Evolutionary conservation across 805 yeast genomes (phyloP).

Genomic region (Cyberlindnera galapagoensis): DNA sequence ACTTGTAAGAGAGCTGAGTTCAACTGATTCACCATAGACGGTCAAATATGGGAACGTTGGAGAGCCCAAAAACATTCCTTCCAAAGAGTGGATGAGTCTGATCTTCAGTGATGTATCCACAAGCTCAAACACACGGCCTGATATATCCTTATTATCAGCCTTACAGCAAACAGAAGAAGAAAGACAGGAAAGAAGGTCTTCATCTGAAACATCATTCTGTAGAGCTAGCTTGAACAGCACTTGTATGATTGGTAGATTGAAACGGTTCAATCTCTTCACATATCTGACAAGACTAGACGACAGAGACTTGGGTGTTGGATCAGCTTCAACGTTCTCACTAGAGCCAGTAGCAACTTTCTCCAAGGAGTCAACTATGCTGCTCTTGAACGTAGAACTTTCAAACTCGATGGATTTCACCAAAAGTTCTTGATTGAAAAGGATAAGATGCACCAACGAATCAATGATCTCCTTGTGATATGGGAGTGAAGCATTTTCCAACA

Average conservation of each 20-base stretch:
- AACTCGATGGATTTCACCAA: conserved; percentile 2
- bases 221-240: conserved; percentile 29
- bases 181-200: conserved; percentile 9
- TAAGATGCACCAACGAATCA: conserved; percentile 1
- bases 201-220: conserved; percentile 6
- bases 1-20: conserved; percentile 13
- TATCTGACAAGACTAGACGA: conserved; percentile 15
- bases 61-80: conserved; percentile 35
- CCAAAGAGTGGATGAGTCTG: conserved; percentile 31
- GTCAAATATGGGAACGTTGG: conserved; percentile 30
- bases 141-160: background rate
- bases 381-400: background rate
- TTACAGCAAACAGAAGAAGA: conserved; percentile 5
- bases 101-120: conserved; percentile 27
- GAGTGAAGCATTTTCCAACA: conserved; percentile 13
- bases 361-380: conserved; percentile 1
- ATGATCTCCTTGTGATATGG: background rate
- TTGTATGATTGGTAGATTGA: conserved; percentile 38
- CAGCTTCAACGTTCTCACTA: background rate
- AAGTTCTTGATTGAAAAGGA: conserved; percentile 2
- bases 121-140: conserved; percentile 34
- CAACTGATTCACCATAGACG: conserved; percentile 8
- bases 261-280: conserved; percentile 28
- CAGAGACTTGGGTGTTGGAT: background rate
- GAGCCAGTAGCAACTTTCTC: too few relatives aligned